A percentile compares a stretch with the other conserved stretches of the same genome.
These are phyloP conservation scores for Phytopythium ostracodes DNA, from an alignment of 352 stramenopile species.

Conservation along the genomic window DNA sequence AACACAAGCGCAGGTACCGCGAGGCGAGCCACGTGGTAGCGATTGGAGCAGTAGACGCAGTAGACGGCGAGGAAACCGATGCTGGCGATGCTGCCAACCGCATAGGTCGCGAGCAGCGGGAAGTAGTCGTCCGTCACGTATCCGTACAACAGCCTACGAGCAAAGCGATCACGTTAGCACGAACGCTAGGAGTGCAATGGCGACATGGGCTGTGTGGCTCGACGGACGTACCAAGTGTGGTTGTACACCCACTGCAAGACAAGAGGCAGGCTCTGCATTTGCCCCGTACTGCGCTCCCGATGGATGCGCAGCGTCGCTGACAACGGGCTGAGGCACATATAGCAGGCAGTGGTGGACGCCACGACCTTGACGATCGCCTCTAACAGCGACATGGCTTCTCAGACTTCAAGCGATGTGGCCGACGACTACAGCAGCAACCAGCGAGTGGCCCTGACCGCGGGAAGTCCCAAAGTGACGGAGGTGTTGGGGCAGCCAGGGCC, in stretches of 20 bases:
- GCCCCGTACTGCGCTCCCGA: slow-evolving; percentile 16
- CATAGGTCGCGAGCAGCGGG: slow-evolving; percentile 32
- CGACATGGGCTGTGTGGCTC: background rate
- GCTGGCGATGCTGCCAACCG: slow-evolving; percentile 20
- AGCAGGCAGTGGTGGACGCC: slow-evolving; percentile 29
- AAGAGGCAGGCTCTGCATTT: slow-evolving; percentile 32
- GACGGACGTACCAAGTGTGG: slow-evolving; percentile 33
- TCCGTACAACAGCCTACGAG: slow-evolving; percentile 30
- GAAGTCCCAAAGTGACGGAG: background rate
- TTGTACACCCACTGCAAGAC: slow-evolving; percentile 39
- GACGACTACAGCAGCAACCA: background rate
- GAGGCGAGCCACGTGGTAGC: slow-evolving; percentile 9
- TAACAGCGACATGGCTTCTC: slow-evolving; percentile 1
- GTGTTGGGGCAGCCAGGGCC: background rate
- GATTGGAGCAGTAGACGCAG: slow-evolving; percentile 13
- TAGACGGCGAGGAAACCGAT: slow-evolving; percentile 27
- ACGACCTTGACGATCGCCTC: slow-evolving; percentile 29
- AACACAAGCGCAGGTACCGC: slow-evolving; percentile 14
- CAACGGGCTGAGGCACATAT: slow-evolving; percentile 42
- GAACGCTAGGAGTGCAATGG: background rate
- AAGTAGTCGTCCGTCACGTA: slow-evolving; percentile 33
- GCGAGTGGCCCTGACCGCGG: background rate
- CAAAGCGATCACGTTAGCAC: too few relatives aligned
- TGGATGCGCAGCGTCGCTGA: slow-evolving; percentile 29
- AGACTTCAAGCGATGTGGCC: background rate